Base-by-base conservation (phyloP, 129 eudicot species). In the Flaveria bidentis region DNA sequence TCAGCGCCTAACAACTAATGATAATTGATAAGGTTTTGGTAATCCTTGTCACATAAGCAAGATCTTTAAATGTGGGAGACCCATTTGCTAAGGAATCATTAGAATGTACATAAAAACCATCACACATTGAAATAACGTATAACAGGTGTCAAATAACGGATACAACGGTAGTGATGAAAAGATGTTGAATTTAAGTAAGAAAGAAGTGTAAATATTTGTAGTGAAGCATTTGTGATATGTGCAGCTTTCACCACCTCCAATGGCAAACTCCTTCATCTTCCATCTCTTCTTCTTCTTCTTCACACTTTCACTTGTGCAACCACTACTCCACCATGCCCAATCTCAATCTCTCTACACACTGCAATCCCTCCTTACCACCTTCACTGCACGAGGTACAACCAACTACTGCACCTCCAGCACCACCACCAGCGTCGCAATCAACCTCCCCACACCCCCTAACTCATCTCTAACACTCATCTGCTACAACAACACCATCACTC, bases 401-500 rank as follows among this genome's bases (percentile, higher is more conserved):
- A 80, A 80, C n/a, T 74, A 73, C 15, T 80, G 84, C 75, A 15
- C 52, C 9, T 73, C 26, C 46, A 80, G 79, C 62, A 67, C 49
- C 6, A 80, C 74, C 30, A 73, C 45, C 78, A 73, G 84, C 30
- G 28, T 80, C 3, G 70, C 79, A 41, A 80, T 80, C 33, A 80
- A 74, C 64, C 75, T 80, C 8, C 84, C 84, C 10, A 46, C 79
- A 56, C 61, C 78, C 6, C 79, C 83, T 17, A 80, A 80, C 75
- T 65, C 84, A 67, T 80, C 84, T 66, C 18, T 80, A 46, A 80
- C 84, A 44, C 79, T 80, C 1, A 56, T 67, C 0, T 80, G 84
- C 63, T 80, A 80, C 69, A 80, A 80, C 63, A 74, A 74, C 84
- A 73, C 63, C 75, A 80, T 80, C 70, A 80, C 80, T 56, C 84